These are phyloP conservation scores for Vicia villosa DNA, from an alignment of 306 rosid genomes.

Conservation along the genomic window DNA sequence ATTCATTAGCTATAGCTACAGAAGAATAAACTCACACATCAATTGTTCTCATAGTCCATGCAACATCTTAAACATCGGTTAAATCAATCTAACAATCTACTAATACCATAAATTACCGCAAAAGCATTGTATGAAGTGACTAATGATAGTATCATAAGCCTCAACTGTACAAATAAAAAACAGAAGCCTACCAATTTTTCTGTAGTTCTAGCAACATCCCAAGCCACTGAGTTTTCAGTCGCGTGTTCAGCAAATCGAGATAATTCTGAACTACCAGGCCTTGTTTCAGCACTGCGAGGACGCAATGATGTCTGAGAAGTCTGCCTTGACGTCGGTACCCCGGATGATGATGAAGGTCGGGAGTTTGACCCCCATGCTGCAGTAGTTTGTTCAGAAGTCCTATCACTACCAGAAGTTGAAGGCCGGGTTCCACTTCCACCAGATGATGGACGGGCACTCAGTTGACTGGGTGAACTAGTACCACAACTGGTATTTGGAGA, in stretches of 20 bases:
- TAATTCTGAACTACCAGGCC: slow-evolving; percentile 93
- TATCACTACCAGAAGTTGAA: slow-evolving; percentile 92
- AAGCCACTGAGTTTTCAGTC: slow-evolving; percentile 68
- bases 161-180: slow-evolving; percentile 8
- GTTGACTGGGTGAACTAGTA: slow-evolving; percentile 73
- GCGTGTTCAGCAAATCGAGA: slow-evolving; percentile 91
- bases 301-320: slow-evolving; percentile 70
- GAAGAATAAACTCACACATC: neutral
- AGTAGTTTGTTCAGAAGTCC: slow-evolving; percentile 60
- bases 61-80: slow-evolving; percentile 12
- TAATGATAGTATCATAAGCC: neutral
- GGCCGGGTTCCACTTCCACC: slow-evolving; percentile 94
- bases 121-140: slow-evolving; percentile 5
- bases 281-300: slow-evolving; percentile 95
- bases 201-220: slow-evolving; percentile 73
- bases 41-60: neutral
- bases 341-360: slow-evolving; percentile 96
- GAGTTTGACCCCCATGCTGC: slow-evolving; percentile 82
- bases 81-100: slow-evolving; percentile 5
- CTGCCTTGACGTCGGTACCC: slow-evolving; percentile 70
- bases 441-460: slow-evolving; percentile 85
- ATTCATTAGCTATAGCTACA: neutral
- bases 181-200: slow-evolving; percentile 72
- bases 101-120: neutral
- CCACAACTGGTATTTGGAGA: slow-evolving; percentile 86